Conservation (phyloP, 2,329 filamentous ascomycete species). For the Penicillium italicum region DNA sequence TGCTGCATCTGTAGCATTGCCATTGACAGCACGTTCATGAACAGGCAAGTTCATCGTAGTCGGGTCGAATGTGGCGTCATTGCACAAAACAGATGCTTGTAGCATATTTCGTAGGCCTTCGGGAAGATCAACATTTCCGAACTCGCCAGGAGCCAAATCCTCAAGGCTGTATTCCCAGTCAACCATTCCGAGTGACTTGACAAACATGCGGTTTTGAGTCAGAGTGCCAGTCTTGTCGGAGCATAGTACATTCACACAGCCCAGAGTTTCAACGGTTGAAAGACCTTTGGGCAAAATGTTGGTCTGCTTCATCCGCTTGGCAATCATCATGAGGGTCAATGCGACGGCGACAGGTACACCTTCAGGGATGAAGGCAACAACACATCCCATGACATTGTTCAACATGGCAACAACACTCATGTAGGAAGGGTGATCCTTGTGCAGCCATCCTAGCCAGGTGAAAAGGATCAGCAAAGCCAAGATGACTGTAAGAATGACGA, state of each 20-base stretch:
- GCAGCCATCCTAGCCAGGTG: conserved; percentile 64
- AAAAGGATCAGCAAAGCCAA: conserved; percentile 55
- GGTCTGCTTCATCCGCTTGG: conserved; percentile 71
- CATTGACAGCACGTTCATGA: conserved; percentile 62
- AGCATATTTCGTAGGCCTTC: conserved; percentile 58
- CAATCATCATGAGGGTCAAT: conserved; percentile 69
- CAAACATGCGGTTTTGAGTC: conserved; percentile 67
- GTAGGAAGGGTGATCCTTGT: conserved; percentile 61
- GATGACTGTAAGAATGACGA: conserved; percentile 63
- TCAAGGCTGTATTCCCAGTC: conserved; percentile 24
- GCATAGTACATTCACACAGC: conserved; percentile 70
- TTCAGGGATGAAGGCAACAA: conserved; percentile 76
- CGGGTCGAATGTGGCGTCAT: conserved; percentile 70
- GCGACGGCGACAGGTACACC: conserved; percentile 68
- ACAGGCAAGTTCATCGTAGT: conserved; percentile 59
- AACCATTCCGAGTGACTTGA: conserved; percentile 39
- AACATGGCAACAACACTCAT: conserved; percentile 70
- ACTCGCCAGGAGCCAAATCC: conserved; percentile 14
- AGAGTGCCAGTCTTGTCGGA: conserved; percentile 69
- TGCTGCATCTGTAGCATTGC: conserved; percentile 74
- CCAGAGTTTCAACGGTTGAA: conserved; percentile 74
- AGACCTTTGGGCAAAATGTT: conserved; percentile 76
- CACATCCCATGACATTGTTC: conserved; percentile 68
- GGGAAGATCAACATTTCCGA: conserved; percentile 9
- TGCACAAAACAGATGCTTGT: conserved; percentile 65